Evolutionary conservation across 306 rosid genomes (phyloP).

Genomic region (Dryas drummondii): DNA sequence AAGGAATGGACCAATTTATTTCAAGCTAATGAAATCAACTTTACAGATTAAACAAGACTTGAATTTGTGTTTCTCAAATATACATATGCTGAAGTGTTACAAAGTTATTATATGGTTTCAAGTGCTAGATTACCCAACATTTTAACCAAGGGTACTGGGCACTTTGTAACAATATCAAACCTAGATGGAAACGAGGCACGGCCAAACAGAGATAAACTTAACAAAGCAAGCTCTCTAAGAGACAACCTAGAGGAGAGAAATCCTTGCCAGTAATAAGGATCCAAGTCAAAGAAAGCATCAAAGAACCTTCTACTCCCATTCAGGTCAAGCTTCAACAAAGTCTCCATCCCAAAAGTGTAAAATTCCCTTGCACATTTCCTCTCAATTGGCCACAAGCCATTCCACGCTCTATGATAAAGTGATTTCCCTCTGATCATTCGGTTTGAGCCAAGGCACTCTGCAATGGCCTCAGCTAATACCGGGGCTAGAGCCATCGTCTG

Average conservation of each 20-base stretch:
- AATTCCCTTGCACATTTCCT: conserved; percentile 54
- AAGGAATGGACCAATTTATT: background rate
- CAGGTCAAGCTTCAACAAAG: conserved; percentile 75
- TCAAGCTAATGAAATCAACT: background rate
- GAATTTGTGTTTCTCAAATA: background rate
- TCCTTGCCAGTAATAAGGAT: conserved; percentile 76
- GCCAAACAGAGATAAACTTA: conserved; percentile 60
- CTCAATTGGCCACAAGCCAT: conserved; percentile 75
- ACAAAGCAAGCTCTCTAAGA: conserved; percentile 44
- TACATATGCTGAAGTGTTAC: background rate
- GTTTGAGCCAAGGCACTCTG: conserved; percentile 71
- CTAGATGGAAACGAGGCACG: conserved; percentile 59
- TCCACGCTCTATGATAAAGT: conserved; percentile 60
- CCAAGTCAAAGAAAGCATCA: conserved; percentile 77
- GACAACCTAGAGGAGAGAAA: conserved; percentile 77
- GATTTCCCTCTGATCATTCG: conserved; percentile 77
- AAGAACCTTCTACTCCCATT: conserved; percentile 66
- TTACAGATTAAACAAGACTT: background rate
- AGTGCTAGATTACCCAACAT: conserved; percentile 66
- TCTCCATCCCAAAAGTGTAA: conserved; percentile 89
- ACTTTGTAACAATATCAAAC: conserved; percentile 72
- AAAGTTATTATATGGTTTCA: conserved; percentile 41
- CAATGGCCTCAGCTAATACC: conserved; percentile 49
- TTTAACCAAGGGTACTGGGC: conserved; percentile 68
- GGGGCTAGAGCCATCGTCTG: conserved; percentile 60